These are phyloP conservation scores for Plicaturopsis crispa DNA, from an alignment of 768 basidiomycete species.

Conservation along the genomic window DNA sequence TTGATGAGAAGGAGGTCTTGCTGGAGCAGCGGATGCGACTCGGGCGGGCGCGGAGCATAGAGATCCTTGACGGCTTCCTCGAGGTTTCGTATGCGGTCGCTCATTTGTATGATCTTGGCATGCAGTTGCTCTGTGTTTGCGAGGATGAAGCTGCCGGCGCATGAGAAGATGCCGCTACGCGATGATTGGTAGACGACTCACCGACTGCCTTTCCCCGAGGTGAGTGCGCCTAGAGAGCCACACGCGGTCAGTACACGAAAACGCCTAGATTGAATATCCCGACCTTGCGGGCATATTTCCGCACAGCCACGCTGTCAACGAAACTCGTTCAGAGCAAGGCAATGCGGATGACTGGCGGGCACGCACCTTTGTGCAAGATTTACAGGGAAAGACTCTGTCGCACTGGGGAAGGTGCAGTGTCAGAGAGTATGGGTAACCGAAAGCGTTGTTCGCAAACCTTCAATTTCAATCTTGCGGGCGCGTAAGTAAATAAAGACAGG, in stretches of 20 bases:
- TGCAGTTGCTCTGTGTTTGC: conserved; percentile 64
- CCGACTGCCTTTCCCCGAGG: conserved; percentile 59
- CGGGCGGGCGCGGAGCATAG: conserved; percentile 19
- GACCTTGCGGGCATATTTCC: conserved; percentile 61
- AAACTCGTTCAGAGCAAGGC: conserved; percentile 15
- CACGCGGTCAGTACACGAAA: background rate
- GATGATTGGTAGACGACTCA: conserved; percentile 11
- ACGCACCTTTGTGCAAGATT: conserved; percentile 31
- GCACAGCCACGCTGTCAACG: conserved; percentile 55
- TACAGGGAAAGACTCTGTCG: conserved; percentile 43
- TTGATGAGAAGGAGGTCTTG: conserved; percentile 46
- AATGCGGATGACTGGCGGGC: background rate
- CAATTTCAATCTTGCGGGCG: conserved; percentile 42
- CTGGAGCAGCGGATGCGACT: conserved; percentile 42
- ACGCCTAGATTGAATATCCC: conserved; percentile 5
- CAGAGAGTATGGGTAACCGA: conserved; percentile 2
- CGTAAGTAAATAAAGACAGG: conserved; percentile 4
- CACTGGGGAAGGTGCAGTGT: conserved; percentile 24
- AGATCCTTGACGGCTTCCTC: conserved; percentile 44
- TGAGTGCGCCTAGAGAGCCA: conserved; percentile 41
- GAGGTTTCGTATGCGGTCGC: conserved; percentile 53
- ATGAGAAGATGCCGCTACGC: conserved; percentile 2
- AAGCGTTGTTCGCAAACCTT: conserved; percentile 30
- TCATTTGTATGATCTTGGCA: conserved; percentile 59
- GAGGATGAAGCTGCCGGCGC: conserved; percentile 40